Conservation (phyloP, 768 basidiomycete genomes). For the Russula lepida region DNA sequence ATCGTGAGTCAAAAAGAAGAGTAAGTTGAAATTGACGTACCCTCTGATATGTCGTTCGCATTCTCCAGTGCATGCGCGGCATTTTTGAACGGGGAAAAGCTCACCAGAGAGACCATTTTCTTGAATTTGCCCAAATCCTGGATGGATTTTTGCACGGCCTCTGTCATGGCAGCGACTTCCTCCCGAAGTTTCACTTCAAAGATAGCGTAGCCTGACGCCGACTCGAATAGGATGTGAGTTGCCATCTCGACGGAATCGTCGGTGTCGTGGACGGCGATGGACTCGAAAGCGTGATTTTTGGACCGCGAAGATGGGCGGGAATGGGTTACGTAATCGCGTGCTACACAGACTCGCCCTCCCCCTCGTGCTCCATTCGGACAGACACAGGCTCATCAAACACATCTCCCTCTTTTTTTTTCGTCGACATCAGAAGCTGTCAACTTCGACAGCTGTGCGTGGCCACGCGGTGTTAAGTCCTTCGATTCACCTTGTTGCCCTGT, state of each 20-base stretch:
- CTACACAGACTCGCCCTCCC: no score
- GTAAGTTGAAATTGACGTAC: constrained; percentile 37
- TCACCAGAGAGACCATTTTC: constrained; percentile 85
- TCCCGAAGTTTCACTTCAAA: constrained; percentile 84
- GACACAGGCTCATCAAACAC: no score
- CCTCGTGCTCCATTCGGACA: no score
- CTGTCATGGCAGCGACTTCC: constrained; percentile 74
- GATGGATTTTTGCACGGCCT: constrained; percentile 77
- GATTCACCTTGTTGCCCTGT: background rate
- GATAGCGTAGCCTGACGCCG: constrained; percentile 88
- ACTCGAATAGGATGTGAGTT: constrained; percentile 88
- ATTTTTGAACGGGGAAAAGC: constrained; percentile 90
- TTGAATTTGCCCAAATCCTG: constrained; percentile 80
- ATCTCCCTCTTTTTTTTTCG: background rate
- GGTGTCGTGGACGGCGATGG: background rate
- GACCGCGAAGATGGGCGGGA: background rate
- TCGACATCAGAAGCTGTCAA: background rate
- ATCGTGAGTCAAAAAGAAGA: background rate
- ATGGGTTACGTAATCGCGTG: background rate
- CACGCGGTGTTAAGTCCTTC: background rate
- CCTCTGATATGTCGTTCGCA: constrained; percentile 92
- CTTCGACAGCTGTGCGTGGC: background rate
- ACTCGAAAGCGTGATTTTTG: background rate
- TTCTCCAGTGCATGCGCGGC: constrained; percentile 94
- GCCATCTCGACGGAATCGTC: constrained; percentile 37